These are phyloP conservation scores for Xylariomycetidae sp. DNA, from an alignment of 2,329 filamentous ascomycete genomes.

Conservation along the genomic window DNA sequence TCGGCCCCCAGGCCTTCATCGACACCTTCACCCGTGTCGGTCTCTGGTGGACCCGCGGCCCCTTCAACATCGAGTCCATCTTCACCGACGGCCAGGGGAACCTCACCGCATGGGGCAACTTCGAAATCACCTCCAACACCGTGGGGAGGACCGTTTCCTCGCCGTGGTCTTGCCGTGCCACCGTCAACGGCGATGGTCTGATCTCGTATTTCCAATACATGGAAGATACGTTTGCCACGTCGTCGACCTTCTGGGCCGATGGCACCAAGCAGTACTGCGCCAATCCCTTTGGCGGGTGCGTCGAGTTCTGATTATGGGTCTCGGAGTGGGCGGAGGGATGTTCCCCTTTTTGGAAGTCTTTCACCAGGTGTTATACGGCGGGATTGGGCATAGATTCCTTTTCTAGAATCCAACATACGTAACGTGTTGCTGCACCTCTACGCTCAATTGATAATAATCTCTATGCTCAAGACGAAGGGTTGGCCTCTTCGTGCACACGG, in stretches of 20 bases:
- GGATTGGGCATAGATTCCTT: too few species aligned
- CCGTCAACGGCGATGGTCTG: background rate
- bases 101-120: constrained; percentile 3
- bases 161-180: constrained; percentile 3
- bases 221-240: constrained; percentile 4
- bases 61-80: constrained; percentile 3
- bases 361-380: too few species aligned
- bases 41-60: constrained; percentile 4
- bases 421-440: too few species aligned
- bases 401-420: too few species aligned
- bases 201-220: constrained; percentile 4
- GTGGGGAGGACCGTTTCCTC: constrained; percentile 1
- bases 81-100: constrained; percentile 3
- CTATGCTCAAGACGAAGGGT: too few species aligned
- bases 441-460: too few species aligned
- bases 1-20: constrained; percentile 4
- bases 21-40: constrained; percentile 5
- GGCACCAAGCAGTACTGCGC: constrained; percentile 3
- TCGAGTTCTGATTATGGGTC: constrained; percentile 2
- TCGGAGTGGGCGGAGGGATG: too few species aligned
- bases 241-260: constrained; percentile 3
- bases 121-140: constrained; percentile 4
- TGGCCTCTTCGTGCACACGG: too few species aligned
- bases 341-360: too few species aligned
- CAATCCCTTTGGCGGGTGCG: constrained; percentile 2